Evolutionary conservation across 345 rosid species (phyloP), one percentile per base, ranked within the genome.

Genomic region (Linum usitatissimum): DNA sequence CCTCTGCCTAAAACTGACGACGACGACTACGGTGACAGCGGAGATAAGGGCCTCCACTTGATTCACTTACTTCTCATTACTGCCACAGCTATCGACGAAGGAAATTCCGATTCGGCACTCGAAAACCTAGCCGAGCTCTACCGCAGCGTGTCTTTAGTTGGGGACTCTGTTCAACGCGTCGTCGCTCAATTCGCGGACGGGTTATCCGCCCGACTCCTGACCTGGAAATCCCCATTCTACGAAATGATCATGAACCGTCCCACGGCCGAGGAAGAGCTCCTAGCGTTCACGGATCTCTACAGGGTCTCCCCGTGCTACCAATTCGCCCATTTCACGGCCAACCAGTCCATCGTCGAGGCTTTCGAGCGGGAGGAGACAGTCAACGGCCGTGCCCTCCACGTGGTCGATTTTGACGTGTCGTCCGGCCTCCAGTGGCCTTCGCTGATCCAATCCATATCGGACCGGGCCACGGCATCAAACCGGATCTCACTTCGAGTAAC

Each of bases 361-460:
- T 83, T 79, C 18, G 86, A 86, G 68, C 75, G 63, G 38, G 82
- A 83, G 62, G 76, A 66, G 59, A 69, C 67, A 2, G 51, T 6
- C 9, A 77, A 74, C 57, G 80, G 54, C 68, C 63, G 75, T 1
- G 75, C 83, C 7, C 68, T 86, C 34, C 91, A 86, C 30, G 78
- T 86, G 4, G 57, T 86, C 17, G 91, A 86, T 42, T 83, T 86
- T 21, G 86, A 83, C 17, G 79, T 79, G 55, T 81, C 79, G 0
- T 75, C 79, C 30, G 91, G 91, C 4, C 83, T 86, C 53, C 88
- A 86, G 3, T 83, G 91, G 91, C 91, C 91, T 17, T 86, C 88
- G 7, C 69, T 86, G 6, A 83, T 86, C n/a, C 91, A 86, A 53
- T 83, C 91, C 3, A 55, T 83, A 0, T 86, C 88, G 0, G 92